Conservation (phyloP, 306 rosid genomes). For the Malus sieversii region DNA sequence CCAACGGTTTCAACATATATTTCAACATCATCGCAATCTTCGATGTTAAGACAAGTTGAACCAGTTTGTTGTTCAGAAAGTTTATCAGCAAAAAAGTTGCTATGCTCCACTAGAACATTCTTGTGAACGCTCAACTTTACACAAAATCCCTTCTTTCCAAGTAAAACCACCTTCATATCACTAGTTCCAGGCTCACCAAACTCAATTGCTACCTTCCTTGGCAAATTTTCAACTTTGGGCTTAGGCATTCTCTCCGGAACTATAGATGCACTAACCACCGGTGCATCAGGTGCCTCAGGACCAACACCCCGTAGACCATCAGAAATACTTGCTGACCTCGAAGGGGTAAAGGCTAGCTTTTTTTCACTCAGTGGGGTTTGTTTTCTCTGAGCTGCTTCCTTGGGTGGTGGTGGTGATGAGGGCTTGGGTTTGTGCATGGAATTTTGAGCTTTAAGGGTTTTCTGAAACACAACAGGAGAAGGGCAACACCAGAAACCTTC, state of each 20-base stretch:
- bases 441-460: constrained; percentile 62
- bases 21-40: constrained; percentile 86
- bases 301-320: constrained; percentile 46
- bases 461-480: constrained; percentile 85
- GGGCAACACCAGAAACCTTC: constrained; percentile 98
- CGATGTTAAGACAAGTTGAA: constrained; percentile 52
- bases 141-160: constrained; percentile 86
- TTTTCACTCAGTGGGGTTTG: constrained; percentile 35
- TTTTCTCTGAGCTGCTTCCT: constrained; percentile 44
- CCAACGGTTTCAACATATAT: constrained; percentile 86
- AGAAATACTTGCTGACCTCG: constrained; percentile 40
- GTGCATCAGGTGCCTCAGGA: constrained; percentile 44
- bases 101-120: constrained; percentile 53
- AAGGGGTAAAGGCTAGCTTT: constrained; percentile 38
- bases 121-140: constrained; percentile 83
- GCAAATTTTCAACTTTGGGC: constrained; percentile 60
- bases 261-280: constrained; percentile 34
- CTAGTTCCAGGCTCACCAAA: constrained; percentile 89
- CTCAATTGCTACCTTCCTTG: constrained; percentile 88
- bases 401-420: constrained; percentile 61
- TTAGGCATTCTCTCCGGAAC: constrained; percentile 51
- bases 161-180: constrained; percentile 60
- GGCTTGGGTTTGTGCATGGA: constrained; percentile 70
- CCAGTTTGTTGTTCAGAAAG: constrained; percentile 41
- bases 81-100: constrained; percentile 59